phyloP scores from a whole-genome alignment of 345 rosid species.

The Carallia brachiata region DNA sequence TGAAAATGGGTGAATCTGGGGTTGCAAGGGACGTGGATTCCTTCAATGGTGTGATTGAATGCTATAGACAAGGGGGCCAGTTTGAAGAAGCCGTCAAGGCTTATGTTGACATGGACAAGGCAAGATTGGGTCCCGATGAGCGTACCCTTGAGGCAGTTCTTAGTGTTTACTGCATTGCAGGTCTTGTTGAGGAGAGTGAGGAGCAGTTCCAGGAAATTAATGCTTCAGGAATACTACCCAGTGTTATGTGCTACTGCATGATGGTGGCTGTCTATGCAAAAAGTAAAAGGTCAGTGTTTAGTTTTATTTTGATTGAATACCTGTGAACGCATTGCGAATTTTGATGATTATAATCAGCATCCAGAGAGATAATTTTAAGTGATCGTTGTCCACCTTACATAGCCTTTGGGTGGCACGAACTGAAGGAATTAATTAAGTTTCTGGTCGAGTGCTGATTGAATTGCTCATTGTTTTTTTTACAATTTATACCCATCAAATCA shows the following conservation, averaged over 20 bases:
- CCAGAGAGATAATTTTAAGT: neutral
- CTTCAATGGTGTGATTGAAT: constrained; percentile 89
- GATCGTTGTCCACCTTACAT: neutral
- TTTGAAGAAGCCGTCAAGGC: constrained; percentile 92
- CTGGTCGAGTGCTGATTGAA: too few species aligned
- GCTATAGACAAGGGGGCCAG: constrained; percentile 81
- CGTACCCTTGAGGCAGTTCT: constrained; percentile 84
- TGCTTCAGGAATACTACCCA: constrained; percentile 72
- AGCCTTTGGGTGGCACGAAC: neutral
- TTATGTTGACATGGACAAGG: constrained; percentile 84
- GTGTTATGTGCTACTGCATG: constrained; percentile 89
- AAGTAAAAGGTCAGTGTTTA: constrained; percentile 58
- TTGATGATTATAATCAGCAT: neutral
- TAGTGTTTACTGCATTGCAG: constrained; percentile 78
- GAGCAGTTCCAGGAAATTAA: constrained; percentile 92
- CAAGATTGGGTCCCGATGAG: constrained; percentile 79
- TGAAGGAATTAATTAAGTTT: neutral
- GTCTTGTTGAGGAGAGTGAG: constrained; percentile 83
- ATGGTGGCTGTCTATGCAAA: constrained; percentile 92
- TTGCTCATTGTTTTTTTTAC: neutral
- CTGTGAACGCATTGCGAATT: neutral
- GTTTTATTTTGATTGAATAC: constrained; percentile 10
- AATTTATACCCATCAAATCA: neutral
- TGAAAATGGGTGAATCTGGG: constrained; percentile 61
- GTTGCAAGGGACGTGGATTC: constrained; percentile 64